Conservation (phyloP, 2,329 filamentous ascomycete genomes). For the Bipolaris cookei region DNA sequence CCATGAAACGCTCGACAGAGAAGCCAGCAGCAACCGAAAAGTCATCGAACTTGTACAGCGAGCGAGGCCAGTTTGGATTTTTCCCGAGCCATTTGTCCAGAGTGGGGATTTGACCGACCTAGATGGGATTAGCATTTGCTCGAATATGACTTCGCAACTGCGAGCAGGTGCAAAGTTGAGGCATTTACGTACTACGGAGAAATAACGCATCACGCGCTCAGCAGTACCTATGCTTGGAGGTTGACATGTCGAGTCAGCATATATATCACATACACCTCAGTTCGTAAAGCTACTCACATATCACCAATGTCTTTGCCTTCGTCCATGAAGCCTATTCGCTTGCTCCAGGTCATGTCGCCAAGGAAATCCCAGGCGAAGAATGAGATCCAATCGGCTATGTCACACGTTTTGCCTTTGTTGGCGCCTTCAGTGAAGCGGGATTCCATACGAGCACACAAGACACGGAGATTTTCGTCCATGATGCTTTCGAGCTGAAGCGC, state of each 20-base stretch:
- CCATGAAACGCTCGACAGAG: constrained; percentile 27
- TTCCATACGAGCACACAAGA: constrained; percentile 35
- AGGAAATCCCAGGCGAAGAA: constrained; percentile 45
- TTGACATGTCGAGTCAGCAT: neutral
- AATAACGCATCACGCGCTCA: constrained; percentile 38
- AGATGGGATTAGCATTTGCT: constrained; percentile 4
- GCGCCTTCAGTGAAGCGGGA: constrained; percentile 33
- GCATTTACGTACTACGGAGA: constrained; percentile 30
- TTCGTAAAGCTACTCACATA: constrained; percentile 14
- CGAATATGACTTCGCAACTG: neutral
- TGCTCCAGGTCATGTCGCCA: constrained; percentile 51
- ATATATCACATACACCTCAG: neutral
- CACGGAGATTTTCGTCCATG: constrained; percentile 34
- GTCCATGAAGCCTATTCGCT: constrained; percentile 54
- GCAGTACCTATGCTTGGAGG: constrained; percentile 40
- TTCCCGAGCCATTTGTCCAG: constrained; percentile 37
- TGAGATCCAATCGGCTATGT: constrained; percentile 44
- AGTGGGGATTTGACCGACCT: constrained; percentile 40
- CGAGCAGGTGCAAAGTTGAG: neutral
- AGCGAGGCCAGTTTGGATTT: constrained; percentile 25
- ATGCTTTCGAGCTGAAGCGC: constrained; percentile 36
- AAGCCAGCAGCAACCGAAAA: constrained; percentile 32
- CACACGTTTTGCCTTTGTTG: constrained; percentile 36
- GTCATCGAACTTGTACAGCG: constrained; percentile 32
- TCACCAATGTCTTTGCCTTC: constrained; percentile 49